These are phyloP conservation scores for Collybiopsis luxurians DNA, from an alignment of 768 basidiomycete genomes.

Conservation along the genomic window DNA sequence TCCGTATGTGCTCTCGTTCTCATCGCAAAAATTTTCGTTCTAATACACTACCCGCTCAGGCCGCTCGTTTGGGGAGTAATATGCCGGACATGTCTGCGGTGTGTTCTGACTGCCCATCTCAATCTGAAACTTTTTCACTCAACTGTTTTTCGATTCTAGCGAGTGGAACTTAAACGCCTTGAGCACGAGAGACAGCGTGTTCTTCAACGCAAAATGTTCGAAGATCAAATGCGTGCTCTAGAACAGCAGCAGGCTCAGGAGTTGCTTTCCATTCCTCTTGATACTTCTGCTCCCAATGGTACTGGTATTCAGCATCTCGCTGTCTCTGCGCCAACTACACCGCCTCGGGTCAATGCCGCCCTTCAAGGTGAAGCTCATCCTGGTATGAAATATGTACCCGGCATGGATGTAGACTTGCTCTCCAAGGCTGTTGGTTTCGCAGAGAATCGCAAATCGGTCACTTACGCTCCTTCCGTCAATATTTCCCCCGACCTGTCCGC, in stretches of 20 bases:
- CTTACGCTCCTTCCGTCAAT: conserved; percentile 77
- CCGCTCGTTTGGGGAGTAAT: conserved; percentile 82
- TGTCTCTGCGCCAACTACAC: conserved; percentile 86
- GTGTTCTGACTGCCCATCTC: conserved; percentile 29
- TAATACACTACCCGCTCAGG: conserved; percentile 39
- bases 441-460: conserved; percentile 86
- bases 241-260: conserved; percentile 91
- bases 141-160: conserved; percentile 37
- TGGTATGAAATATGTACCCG: conserved; percentile 38
- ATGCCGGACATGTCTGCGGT: conserved; percentile 86
- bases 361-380: conserved; percentile 58
- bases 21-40: conserved; percentile 11
- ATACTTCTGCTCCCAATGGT: conserved; percentile 37
- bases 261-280: conserved; percentile 72
- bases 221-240: conserved; percentile 93
- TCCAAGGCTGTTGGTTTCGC: conserved; percentile 66
- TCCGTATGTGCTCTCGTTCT: conserved; percentile 56
- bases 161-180: conserved; percentile 86
- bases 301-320: conserved; percentile 70
- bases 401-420: conserved; percentile 58
- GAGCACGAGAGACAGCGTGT: conserved; percentile 90
- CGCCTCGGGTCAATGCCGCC: conserved; percentile 73
- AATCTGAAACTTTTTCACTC: conserved; percentile 4
- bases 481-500: conserved; percentile 65
- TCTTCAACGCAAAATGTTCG: conserved; percentile 86